Conservation (phyloP, 108 stramenopile genomes). For the Fragilaria radians region DNA sequence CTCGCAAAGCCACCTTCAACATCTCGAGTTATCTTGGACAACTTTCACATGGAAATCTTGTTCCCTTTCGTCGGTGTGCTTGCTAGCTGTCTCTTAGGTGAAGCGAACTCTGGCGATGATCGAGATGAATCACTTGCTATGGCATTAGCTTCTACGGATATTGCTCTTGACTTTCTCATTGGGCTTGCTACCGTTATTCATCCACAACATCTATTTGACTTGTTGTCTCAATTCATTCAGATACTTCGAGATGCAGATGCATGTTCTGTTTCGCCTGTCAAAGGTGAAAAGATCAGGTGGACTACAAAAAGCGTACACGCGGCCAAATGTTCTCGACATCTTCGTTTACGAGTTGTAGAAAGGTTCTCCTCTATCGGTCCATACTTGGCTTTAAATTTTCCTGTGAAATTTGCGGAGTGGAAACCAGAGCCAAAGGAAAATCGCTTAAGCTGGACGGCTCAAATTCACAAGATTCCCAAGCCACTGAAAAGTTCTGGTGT, state of each 20-base stretch:
- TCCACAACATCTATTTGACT: constrained; percentile 50
- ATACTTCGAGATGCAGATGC: constrained; percentile 28
- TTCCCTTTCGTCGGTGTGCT: constrained; percentile 60
- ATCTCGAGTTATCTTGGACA: constrained; percentile 54
- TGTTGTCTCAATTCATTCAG: constrained; percentile 48
- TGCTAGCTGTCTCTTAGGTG: constrained; percentile 48
- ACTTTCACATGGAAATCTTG: constrained; percentile 54
- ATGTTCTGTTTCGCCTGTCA: neutral
- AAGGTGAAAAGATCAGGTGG: constrained; percentile 22
- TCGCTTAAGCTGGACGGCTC: constrained; percentile 18
- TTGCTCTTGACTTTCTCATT: constrained; percentile 57
- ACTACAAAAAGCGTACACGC: constrained; percentile 17
- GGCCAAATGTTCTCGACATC: constrained; percentile 51
- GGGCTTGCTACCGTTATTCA: constrained; percentile 66
- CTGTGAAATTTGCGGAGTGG: constrained; percentile 34
- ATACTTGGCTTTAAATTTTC: constrained; percentile 71
- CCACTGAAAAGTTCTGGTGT: constrained; percentile 6
- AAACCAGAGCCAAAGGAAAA: constrained; percentile 4
- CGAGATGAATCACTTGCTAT: constrained; percentile 29
- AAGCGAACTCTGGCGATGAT: constrained; percentile 37
- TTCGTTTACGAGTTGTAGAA: constrained; percentile 67
- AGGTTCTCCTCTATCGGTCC: constrained; percentile 54
- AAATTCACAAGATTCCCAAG: constrained; percentile 6
- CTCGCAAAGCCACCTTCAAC: constrained; percentile 10
- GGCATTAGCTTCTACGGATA: constrained; percentile 25